These are phyloP conservation scores for Pinus taeda DNA, from an alignment of 75 land plant genomes.

Conservation along the genomic window DNA sequence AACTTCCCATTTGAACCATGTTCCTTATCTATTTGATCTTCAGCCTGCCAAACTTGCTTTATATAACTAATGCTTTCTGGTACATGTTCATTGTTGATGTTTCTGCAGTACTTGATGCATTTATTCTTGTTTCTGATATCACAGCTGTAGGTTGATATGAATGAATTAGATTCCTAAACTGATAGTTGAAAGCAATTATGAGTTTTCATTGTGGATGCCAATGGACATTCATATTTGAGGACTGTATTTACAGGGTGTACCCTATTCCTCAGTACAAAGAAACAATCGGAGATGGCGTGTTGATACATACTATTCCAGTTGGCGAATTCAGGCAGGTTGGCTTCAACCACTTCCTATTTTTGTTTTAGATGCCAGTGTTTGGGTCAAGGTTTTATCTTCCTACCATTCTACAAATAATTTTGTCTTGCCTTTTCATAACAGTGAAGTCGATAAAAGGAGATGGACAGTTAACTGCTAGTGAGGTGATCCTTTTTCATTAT, in stretches of 20 bases:
- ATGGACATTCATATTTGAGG: background rate
- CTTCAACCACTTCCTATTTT: background rate
- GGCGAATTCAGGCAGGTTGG: slow-evolving; percentile 86
- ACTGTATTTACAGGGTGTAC: slow-evolving; percentile 68
- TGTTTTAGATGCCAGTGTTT: background rate
- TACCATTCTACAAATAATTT: background rate
- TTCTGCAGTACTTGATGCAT: background rate
- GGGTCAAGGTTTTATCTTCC: background rate
- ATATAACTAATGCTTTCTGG: background rate
- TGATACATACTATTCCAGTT: slow-evolving; percentile 81
- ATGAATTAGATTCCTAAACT: background rate
- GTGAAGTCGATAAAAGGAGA: slow-evolving; percentile 87
- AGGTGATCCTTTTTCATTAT: slow-evolving; percentile 82
- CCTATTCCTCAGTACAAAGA: slow-evolving; percentile 53
- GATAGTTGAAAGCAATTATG: background rate
- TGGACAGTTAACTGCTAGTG: slow-evolving; percentile 86
- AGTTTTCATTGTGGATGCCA: background rate
- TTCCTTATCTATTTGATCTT: background rate
- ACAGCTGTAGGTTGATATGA: background rate
- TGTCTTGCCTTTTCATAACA: slow-evolving; percentile 24
- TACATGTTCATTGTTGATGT: background rate
- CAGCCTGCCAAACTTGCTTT: background rate
- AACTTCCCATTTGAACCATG: background rate
- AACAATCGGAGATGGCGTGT: slow-evolving; percentile 53
- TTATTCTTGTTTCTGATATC: background rate